Evolutionary conservation across 2,329 filamentous ascomycete species (phyloP), one percentile per base, ranked within the genome.

Genomic region (Orbilia oligospora): DNA sequence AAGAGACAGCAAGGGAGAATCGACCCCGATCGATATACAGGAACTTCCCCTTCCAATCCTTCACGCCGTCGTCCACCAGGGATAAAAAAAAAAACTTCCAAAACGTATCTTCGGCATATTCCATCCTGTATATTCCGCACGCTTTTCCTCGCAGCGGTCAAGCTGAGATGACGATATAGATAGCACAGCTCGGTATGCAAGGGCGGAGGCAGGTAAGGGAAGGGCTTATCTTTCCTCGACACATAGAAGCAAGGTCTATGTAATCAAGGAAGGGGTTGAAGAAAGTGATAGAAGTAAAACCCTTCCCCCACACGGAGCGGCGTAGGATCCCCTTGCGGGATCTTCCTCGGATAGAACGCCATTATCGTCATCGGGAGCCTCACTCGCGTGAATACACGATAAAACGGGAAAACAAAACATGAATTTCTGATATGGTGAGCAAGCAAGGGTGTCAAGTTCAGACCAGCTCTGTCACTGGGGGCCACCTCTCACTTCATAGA

Each of bases 191-290:
- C 9, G 2, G n/a, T 46, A 51, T 27, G 48, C 20, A 24, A 51
- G 48, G 44, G 44, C n/a, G 16, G 9, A n/a, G 48, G 8, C 22
- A 5, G 10, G 30, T 30, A 12, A 16, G 8, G 18, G 8, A 6
- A n/a, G 30, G n/a, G 2, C 12, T 46, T 18, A 20, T 1, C n/a
- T n/a, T 58, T 58, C 53, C 38, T 58, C 53, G 53, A 58, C n/a
- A 20, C 53, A 58, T 58, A 38, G 53, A 38, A 55, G 14, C 53
- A 38, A 14, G 18, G 53, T 22, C 53, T 58, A 38, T 58, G 53
- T 12, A 12, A 58, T 58, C 53, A 58, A 58, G 33, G 53, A 38
- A 58, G 30, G 30, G 53, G 33, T 5, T 6, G 9, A 38, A 38
- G 38, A 58, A 38, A 14, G 12, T 4, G 6, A 18, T 10, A 33